Evolutionary conservation across 768 basidiomycete species (phyloP), one percentile per base, ranked within the genome.

Genomic region (Auricularia sp.): DNA sequence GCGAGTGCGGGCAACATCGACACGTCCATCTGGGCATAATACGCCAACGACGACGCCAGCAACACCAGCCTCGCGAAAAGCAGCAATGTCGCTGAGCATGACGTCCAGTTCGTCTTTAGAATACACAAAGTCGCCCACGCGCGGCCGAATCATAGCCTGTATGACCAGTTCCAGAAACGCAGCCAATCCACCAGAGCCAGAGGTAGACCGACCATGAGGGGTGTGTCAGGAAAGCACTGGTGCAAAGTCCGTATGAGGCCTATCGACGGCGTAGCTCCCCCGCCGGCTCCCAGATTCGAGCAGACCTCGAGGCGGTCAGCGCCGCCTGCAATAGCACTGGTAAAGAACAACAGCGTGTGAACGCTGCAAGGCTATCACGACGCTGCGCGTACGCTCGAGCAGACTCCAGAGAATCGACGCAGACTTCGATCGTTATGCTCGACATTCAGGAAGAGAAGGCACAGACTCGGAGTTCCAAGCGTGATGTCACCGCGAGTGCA

Each of bases 221-320:
- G 84, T 7, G 83, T 69, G 51, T 79, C 75, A 3, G 80, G 78
- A 16, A 82, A 76, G 3, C 75, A 78, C 36, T 76, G 77, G 65
- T 80, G 79, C 54, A 93, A 82, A 3, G 80, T 74, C 68, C 76
- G 85, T 44, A 91, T 75, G 39, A 93, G 79, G 0, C 92, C 92
- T n/a, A 89, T 67, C 66, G 84, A 88, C 3, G 92, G 92, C 0
- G 92, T 94, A 18, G 85, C 89, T 8, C 92, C 92, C 24, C 92
- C 92, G 29, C 91, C 92, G 34, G 83, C 69, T 3, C 80, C 83
- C 21, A 92, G 77, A 71, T 87, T 88, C 5, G 78, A 82, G 69
- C 90, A 92, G 13, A 92, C 73, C 71, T 92, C 89, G n/a, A 93
- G 80, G 67, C 89, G 82, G 73, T 90, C 79, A 59, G 89, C 88